Evolutionary conservation across 2,329 filamentous ascomycete species (phyloP), one percentile per base, ranked within the genome.

Genomic region (Verticillium nubilum): DNA sequence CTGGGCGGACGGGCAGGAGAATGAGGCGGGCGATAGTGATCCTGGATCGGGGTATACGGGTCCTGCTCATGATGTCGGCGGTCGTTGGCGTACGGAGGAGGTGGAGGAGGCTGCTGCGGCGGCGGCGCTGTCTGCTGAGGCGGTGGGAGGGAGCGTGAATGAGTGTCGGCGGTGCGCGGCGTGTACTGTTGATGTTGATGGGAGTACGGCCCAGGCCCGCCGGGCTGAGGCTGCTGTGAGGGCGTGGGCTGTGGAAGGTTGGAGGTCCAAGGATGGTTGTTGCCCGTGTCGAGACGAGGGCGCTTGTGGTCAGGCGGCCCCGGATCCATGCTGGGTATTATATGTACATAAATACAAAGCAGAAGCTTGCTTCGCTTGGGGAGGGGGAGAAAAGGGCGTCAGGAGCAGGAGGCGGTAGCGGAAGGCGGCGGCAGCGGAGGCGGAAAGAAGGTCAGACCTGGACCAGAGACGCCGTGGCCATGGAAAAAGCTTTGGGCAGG

Each of bases 291-390:
- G 72, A 74, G 76, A 75, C 84, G 83, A 72, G 80, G 80, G 70
- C 84, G 82, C 78, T 86, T 86, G 69, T 73, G 75, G 69, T 86
- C 82, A 69, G 82, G 82, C 74, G 73, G 79, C 73, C 77, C 80
- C 76, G 76, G 76, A 76, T 86, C 84, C 84, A 86, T 86, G 78
- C 74, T 82, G 72, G 72, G 68, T 77, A 79, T 37, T 76, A 78
- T 69, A 72, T 71, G 70, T 72, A 73, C 72, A 74, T 74, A 65
- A 67, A 73, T 68, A 70, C 64, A 62, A 60, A 66, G 42, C 54
- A 57, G 12, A 55, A 58, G 33, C 26, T 52, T 58, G 56, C 60
- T 53, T 56, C 61, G 58, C 56, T 65, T 63, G 59, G 56, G 61
- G 61, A 58, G 42, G 60, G 60, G 61, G 63, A 59, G 54, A 62